Conservation (phyloP, 1,284 basidiomycete genomes). For the Fistulina hepatica region DNA sequence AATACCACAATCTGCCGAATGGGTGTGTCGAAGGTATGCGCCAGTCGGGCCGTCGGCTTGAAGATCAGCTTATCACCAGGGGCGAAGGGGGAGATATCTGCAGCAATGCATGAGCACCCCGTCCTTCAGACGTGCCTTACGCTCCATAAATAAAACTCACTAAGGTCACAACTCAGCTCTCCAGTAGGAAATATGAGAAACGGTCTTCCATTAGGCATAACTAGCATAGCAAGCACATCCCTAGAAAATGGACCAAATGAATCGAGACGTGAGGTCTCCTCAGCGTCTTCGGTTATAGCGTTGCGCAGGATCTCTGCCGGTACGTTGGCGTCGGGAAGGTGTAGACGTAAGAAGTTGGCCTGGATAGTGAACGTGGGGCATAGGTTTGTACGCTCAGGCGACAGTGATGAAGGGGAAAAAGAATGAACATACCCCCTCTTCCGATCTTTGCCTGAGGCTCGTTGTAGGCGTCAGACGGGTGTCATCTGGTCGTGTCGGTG, state of each 20-base stretch:
- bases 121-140: background rate
- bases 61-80: conserved; percentile 26
- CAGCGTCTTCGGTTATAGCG: conserved; percentile 37
- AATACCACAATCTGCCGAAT: conserved; percentile 33
- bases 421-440: conserved; percentile 44
- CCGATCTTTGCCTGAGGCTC: conserved; percentile 35
- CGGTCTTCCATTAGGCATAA: conserved; percentile 18
- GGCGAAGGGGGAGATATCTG: conserved; percentile 42
- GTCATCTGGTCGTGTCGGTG: conserved; percentile 36
- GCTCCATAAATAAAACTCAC: conserved; percentile 30
- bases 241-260: conserved; percentile 46
- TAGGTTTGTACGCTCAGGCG: background rate
- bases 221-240: conserved; percentile 32
- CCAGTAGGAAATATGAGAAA: conserved; percentile 54
- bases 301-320: conserved; percentile 49
- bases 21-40: conserved; percentile 42
- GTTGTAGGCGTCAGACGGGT: conserved; percentile 23
- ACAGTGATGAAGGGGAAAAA: background rate
- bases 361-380: conserved; percentile 19
- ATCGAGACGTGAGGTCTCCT: conserved; percentile 22
- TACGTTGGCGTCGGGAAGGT: conserved; percentile 62
- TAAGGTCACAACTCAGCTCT: conserved; percentile 43
- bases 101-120: background rate
- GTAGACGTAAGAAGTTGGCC: conserved; percentile 58
- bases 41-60: conserved; percentile 31